Base-by-base conservation (phyloP, 805 yeast species). In the Sugiyamaella qingdaonensis region DNA sequence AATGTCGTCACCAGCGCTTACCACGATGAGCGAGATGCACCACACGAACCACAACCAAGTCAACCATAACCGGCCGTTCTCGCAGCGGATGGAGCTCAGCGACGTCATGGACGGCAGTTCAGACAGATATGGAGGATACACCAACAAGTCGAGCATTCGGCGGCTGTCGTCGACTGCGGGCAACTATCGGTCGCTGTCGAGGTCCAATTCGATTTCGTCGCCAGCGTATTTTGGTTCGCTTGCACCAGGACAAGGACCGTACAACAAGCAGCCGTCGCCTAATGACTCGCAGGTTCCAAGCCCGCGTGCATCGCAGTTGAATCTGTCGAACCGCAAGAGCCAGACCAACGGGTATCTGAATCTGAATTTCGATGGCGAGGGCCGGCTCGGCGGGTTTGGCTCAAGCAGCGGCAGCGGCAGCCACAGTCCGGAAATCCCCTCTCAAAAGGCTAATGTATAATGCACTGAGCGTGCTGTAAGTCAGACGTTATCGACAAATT, bases 1-100 rank as follows among this genome's bases (percentile, higher is more conserved):
- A 2, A 53, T 49, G 53, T 48, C 53, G n/a, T 50, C 54, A n/a
- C 57, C 57, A 10, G 46, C 54, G 8, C 44, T 54, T n/a, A 36
- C 45, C 11, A 31, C 48, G 16, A 27, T 46, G 48, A 53, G 10
- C 9, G 52, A 48, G 31, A 24, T 24, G 29, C 29, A 24, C 29
- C 29, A 24, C 7, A 24, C 29, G 29, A 24, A 24, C 29, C 29
- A 24, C 29, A 24, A 7, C 29, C 29, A 24, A 7, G 7, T 7
- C 29, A 24, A 24, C 29, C 29, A 24, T 7, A 4, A 24, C 29
- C 29, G 7, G 29, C 51, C 60, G 31, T 63, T 61, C 50, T 65
- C 69, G n/a, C 71, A 68, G 54, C 59, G 55, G 47, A 54, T 68
- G 53, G 69, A 67, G 49, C 64, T 67, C 8, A 67, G 61, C 45